A percentile compares a stretch with the other conserved stretches of the same genome.
Conservation (phyloP, 2,329 filamentous ascomycete genomes). For the Aspergillus proliferans region DNA sequence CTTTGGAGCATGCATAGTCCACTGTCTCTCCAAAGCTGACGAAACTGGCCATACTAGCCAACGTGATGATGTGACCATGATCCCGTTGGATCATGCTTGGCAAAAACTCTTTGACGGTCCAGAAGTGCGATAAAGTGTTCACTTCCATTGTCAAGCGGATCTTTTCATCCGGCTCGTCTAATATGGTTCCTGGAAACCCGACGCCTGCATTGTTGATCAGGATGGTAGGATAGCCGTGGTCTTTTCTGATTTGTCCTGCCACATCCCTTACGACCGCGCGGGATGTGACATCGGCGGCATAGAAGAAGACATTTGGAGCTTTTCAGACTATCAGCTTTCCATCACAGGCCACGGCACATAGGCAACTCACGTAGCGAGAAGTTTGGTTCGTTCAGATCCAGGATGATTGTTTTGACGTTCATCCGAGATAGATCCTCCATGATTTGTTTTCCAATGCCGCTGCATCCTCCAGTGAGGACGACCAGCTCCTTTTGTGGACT, state of each 20-base stretch:
- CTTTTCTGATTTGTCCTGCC: constrained; percentile 24
- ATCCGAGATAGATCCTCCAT: constrained; percentile 8
- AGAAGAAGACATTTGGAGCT: constrained; percentile 17
- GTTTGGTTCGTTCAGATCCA: constrained; percentile 1
- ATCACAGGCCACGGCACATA: background rate
- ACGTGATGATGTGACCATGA: constrained; percentile 50
- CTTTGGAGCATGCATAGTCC: constrained; percentile 46
- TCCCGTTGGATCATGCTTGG: constrained; percentile 42
- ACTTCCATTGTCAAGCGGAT: constrained; percentile 44
- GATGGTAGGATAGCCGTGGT: constrained; percentile 33
- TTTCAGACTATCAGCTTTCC: background rate
- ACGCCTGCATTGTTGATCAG: constrained; percentile 45
- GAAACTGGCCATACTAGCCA: constrained; percentile 47
- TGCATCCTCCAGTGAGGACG: constrained; percentile 14
- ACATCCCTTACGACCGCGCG: constrained; percentile 10
- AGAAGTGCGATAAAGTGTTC: constrained; percentile 45
- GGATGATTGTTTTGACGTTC: constrained; percentile 8
- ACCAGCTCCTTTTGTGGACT: constrained; percentile 11
- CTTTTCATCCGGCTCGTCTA: constrained; percentile 33
- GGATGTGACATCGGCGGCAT: constrained; percentile 24
- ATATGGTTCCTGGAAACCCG: constrained; percentile 35
- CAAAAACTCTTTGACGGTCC: constrained; percentile 42
- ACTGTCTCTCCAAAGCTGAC: constrained; percentile 39
- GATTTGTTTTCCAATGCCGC: constrained; percentile 17
- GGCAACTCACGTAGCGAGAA: background rate